Percentiles rank a stretch among this genome's conserved stretches.
phyloP scores from a whole-genome alignment of 345 rosid genomes.

The Dipteronia sinensis region DNA sequence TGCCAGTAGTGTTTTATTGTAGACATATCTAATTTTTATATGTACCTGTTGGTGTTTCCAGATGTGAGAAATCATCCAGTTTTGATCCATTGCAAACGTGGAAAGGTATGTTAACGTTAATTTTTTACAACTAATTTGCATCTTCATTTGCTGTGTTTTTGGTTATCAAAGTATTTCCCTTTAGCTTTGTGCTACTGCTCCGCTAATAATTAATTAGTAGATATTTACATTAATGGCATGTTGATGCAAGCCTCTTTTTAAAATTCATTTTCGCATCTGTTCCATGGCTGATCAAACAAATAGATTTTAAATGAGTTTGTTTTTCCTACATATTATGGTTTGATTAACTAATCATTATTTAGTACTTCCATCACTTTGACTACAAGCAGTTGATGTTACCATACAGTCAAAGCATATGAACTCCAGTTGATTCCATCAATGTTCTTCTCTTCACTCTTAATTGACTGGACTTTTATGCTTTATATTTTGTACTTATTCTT shows the following conservation, averaged over 20 bases:
- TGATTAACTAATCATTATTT: not conserved
- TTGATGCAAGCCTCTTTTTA: not conserved
- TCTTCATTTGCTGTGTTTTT: not conserved
- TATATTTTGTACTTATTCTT: not conserved
- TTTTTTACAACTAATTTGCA: not conserved
- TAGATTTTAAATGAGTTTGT: not conserved
- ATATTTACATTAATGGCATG: not conserved
- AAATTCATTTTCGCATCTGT: not conserved
- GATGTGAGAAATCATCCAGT: constrained; percentile 87
- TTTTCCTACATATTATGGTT: not conserved
- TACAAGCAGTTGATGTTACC: not conserved
- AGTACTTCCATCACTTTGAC: not conserved
- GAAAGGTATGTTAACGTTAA: constrained; percentile 57
- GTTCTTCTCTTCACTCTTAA: not conserved
- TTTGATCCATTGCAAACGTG: constrained; percentile 87
- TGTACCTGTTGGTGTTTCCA: constrained; percentile 32
- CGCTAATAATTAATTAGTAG: not conserved
- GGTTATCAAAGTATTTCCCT: not conserved
- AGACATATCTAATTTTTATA: not conserved
- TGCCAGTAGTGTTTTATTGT: not conserved
- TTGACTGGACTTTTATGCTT: not conserved
- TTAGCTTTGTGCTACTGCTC: not conserved
- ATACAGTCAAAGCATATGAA: not conserved
- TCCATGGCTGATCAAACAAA: not conserved
- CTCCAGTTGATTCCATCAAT: not conserved